Percentiles rank a stretch among this genome's conserved stretches.
These are phyloP conservation scores for Dipodascus geniculatus DNA, from an alignment of 805 yeast species.

Conservation along the genomic window DNA sequence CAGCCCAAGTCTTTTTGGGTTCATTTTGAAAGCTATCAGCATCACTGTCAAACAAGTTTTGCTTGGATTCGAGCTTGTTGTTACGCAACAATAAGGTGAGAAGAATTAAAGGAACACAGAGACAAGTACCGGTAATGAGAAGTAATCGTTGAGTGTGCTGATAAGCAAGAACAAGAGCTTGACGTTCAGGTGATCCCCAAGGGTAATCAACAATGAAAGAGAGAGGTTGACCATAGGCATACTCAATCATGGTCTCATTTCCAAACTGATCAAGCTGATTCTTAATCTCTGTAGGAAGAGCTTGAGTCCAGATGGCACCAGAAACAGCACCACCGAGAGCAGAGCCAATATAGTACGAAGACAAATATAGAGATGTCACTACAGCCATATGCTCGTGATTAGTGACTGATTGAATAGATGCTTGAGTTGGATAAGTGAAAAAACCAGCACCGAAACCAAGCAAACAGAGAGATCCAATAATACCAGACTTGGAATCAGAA, in stretches of 20 bases:
- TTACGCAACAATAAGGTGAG: conserved; percentile 42
- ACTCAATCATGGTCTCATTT: conserved; percentile 30
- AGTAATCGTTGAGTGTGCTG: conserved; percentile 47
- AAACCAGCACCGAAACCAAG: conserved; percentile 68
- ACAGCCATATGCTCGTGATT: conserved; percentile 57
- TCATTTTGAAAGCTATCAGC: not conserved
- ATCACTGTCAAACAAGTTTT: conserved; percentile 15
- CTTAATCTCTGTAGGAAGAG: conserved; percentile 35
- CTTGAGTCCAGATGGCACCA: conserved; percentile 63
- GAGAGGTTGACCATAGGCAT: conserved; percentile 44
- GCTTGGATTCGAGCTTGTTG: conserved; percentile 29
- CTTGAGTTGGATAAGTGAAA: conserved; percentile 54
- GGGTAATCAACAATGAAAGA: conserved; percentile 35
- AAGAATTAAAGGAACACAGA: conserved; percentile 41
- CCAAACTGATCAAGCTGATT: conserved; percentile 23
- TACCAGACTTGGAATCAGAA: conserved; percentile 37
- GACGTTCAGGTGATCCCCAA: conserved; percentile 56
- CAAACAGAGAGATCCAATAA: conserved; percentile 52
- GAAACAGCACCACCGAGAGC: conserved; percentile 53
- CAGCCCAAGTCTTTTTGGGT: not conserved
- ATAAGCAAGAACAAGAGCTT: conserved; percentile 45
- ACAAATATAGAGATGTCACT: conserved; percentile 43
- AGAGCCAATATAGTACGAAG: conserved; percentile 49
- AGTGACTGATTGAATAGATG: conserved; percentile 45
- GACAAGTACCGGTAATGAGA: conserved; percentile 41